Conservation (phyloP, 306 rosid genomes). For the Quercus parvula region DNA sequence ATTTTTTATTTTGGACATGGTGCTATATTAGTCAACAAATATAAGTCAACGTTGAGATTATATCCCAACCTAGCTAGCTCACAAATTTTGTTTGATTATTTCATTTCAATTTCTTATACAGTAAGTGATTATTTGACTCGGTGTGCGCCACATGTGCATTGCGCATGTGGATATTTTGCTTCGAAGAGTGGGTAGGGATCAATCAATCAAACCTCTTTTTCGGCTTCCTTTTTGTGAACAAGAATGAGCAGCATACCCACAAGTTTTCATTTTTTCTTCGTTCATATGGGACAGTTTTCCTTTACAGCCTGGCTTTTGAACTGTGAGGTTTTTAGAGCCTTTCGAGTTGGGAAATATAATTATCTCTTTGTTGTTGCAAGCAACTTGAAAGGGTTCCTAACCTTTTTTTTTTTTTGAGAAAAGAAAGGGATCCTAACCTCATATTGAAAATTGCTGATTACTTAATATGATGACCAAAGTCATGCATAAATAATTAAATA, state of each 20-base stretch:
- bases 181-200: constrained; percentile 27
- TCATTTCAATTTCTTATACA: background rate
- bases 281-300: constrained; percentile 10
- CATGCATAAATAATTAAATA: background rate
- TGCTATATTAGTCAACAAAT: constrained; percentile 1
- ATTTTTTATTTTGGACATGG: background rate
- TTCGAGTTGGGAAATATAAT: background rate
- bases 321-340: background rate
- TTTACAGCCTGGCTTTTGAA: constrained; percentile 8
- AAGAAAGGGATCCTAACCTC: constrained; percentile 7
- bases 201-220: too few species aligned
- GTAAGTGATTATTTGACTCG: constrained; percentile 15
- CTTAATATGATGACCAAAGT: background rate
- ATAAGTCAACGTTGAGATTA: constrained; percentile 11
- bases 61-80: too few species aligned
- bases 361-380: constrained; percentile 5
- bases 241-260: background rate
- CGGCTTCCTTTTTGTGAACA: background rate
- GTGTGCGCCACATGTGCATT: constrained; percentile 24
- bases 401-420: background rate
- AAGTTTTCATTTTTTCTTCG: background rate
- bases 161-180: constrained; percentile 23
- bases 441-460: background rate
- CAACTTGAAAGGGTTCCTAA: constrained; percentile 10
- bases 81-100: background rate